Conservation (phyloP, 2,329 filamentous ascomycete species). For the Diplodia intermedia region DNA sequence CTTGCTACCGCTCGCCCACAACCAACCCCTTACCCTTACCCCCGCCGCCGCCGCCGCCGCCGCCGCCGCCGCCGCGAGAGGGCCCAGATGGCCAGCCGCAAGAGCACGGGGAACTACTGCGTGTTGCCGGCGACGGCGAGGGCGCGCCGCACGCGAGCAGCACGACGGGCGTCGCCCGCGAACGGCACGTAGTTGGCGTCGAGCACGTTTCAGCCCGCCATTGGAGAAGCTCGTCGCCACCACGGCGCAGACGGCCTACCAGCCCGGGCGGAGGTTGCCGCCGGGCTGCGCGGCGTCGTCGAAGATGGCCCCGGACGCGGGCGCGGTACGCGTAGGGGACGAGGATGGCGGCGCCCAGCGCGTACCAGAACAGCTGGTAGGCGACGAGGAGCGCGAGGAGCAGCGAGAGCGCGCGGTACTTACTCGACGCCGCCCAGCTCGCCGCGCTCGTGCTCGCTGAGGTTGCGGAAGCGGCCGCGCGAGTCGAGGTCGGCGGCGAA, state of each 20-base stretch:
- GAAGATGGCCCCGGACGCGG: slow-evolving; percentile 24
- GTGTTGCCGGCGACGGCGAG: slow-evolving; percentile 71
- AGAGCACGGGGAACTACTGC: slow-evolving; percentile 68
- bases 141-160: slow-evolving; percentile 60
- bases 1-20: no score
- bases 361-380: slow-evolving; percentile 45
- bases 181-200: slow-evolving; percentile 48
- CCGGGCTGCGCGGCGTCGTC: slow-evolving; percentile 9
- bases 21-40: no score
- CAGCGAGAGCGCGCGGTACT: slow-evolving; percentile 47
- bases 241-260: slow-evolving; percentile 42
- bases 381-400: slow-evolving; percentile 33
- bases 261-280: slow-evolving; percentile 42
- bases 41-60: no score
- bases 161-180: slow-evolving; percentile 48
- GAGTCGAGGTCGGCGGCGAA: slow-evolving; percentile 44
- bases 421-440: slow-evolving; percentile 54
- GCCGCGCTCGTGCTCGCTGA: slow-evolving; percentile 53
- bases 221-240: slow-evolving; percentile 41
- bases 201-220: slow-evolving; percentile 44
- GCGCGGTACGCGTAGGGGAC: slow-evolving; percentile 35
- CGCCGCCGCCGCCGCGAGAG: slow-evolving; percentile 45
- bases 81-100: slow-evolving; percentile 66
- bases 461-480: slow-evolving; percentile 43
- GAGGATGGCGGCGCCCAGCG: slow-evolving; percentile 34